Evolutionary conservation across 768 basidiomycete species (phyloP).

Genomic region (Lentinula sp.): DNA sequence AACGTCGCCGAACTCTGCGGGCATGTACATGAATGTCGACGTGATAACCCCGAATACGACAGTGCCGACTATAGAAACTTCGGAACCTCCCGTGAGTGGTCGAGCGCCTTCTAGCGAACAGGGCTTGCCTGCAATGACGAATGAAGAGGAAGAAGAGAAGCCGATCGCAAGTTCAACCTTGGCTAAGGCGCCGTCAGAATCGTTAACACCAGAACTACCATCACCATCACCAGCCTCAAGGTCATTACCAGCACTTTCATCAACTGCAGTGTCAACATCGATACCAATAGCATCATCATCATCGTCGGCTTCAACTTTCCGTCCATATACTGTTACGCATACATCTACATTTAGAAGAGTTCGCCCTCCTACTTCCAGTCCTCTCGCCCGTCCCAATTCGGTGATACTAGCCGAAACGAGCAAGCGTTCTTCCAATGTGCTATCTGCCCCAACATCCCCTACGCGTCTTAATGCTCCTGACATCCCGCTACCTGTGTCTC

Average conservation of each 20-base stretch:
- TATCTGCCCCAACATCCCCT: background rate
- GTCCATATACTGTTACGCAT: background rate
- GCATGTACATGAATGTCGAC: too few relatives aligned
- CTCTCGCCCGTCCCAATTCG: background rate
- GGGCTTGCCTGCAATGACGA: too few relatives aligned
- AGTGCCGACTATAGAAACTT: too few relatives aligned
- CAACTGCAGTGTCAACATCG: too few relatives aligned
- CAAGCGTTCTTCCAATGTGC: background rate
- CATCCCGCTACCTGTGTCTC: background rate
- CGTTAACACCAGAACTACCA: background rate
- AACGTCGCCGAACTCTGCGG: background rate
- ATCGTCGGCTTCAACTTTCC: background rate
- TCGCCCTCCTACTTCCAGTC: background rate
- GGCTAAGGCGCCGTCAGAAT: too few relatives aligned
- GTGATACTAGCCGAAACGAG: background rate
- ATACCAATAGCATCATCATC: background rate
- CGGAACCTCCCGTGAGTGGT: too few relatives aligned
- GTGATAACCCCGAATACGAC: too few relatives aligned
- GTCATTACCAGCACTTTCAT: background rate
- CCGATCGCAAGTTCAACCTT: too few relatives aligned
- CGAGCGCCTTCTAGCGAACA: too few relatives aligned
- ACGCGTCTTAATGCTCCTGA: background rate
- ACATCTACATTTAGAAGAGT: slow-evolving; percentile 3
- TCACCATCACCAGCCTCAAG: background rate
- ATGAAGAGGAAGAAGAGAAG: too few relatives aligned